Conservation (phyloP, 148 eudicot genomes). For the Oxyria digyna region DNA sequence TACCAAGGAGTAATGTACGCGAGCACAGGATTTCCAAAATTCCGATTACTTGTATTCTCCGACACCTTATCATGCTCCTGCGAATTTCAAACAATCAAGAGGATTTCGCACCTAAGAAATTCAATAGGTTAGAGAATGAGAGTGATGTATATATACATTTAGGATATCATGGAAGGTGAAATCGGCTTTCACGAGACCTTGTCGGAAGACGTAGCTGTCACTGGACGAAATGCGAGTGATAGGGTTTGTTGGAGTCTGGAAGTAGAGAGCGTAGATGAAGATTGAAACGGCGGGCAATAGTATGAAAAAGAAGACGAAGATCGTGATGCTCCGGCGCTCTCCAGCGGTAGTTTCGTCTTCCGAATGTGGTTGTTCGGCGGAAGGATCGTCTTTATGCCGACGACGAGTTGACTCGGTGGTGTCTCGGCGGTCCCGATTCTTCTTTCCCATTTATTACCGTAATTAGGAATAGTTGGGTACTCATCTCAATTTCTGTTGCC, state of each 20-base stretch:
- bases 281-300: conserved; percentile 26
- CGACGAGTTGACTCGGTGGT: conserved; percentile 29
- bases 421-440: conserved; percentile 24
- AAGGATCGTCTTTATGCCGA: conserved; percentile 17
- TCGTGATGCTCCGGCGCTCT: conserved; percentile 15
- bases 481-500: no score
- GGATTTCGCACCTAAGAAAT: neutral
- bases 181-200: conserved; percentile 35
- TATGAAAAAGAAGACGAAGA: conserved; percentile 23
- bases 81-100: conserved; percentile 16
- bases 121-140: neutral
- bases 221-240: neutral
- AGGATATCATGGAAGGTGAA: conserved; percentile 43
- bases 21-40: conserved; percentile 54
- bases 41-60: conserved; percentile 37
- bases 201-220: conserved; percentile 11
- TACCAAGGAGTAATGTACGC: conserved; percentile 96
- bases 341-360: conserved; percentile 9
- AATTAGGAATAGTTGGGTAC: neutral
- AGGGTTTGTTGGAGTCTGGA: conserved; percentile 2
- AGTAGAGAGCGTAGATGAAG: conserved; percentile 20
- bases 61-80: conserved; percentile 67
- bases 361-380: conserved; percentile 11
- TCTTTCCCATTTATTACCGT: conserved; percentile 21
- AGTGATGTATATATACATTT: conserved; percentile 25